Base-by-base conservation (phyloP, 2,329 filamentous ascomycete genomes). In the Incumbomyces lentus region DNA sequence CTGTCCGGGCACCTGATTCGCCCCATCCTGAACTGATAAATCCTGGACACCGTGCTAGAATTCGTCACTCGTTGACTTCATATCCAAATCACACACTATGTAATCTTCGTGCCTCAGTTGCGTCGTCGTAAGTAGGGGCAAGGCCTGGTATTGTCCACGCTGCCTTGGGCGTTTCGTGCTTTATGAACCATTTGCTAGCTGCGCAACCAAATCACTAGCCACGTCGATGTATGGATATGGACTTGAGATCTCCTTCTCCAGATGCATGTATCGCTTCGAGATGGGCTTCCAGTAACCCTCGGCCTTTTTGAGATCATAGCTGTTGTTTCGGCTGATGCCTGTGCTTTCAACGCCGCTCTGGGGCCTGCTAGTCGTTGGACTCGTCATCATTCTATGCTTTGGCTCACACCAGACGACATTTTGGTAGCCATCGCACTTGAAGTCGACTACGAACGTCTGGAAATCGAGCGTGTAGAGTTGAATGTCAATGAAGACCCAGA, bases 391-490 rank as follows among this genome's bases (percentile, higher is more conserved):
- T 57, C 70, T 42, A 83, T 51, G 54, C 44, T 50, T 57, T 18
- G 33, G 33, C 40, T 55, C 52, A 31, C 53, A 51, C 54, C 54
- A 70, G 54, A 82, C 79, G 40, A 90, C 82, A 46, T 92, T 86
- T 68, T 98, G 92, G 67, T 98, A 98, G 16, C 92, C 92, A 12
- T 92, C 89, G 64, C 90, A 96, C 64, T 95, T 96, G 73, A 98
- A 98, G 64, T 98, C 92, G 40, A 98, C 92, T 52, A 98, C 82
- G 65, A 90, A 96, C 55, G 92, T 90, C 46, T 86, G 84, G 48
- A 81, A 80, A 64, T 96, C 90, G 71, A 96, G 88, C 61, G 88
- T 84, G 66, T 95, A 95, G 43, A 95, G 82, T 63, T 95, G 92
- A 53, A 98, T 95, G 55, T 94, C 89, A 62, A 98, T 80, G 62